Base-by-base conservation (phyloP, 805 yeast genomes). In the Candida silvatica region DNA sequence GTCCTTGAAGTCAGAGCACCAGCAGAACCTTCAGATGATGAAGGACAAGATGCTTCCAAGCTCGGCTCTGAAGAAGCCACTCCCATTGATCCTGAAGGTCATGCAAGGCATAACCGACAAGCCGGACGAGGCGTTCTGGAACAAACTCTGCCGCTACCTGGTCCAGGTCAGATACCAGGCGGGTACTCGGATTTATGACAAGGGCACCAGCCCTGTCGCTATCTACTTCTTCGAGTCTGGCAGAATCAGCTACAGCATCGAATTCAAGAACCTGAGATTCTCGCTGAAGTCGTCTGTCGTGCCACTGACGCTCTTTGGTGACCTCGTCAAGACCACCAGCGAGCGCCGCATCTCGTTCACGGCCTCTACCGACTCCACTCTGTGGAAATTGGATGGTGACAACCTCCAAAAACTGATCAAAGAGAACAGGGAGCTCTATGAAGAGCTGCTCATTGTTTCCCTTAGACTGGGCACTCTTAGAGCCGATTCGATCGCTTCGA, bases 251-350 rank as follows among this genome's bases (percentile, higher is more conserved):
- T 68, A 42, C 64, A 66, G 51, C 52, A 69, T 47, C 38, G 48
- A 36, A 35, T 75, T 53, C 53, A 60, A 54, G 61, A 64, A 62
- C 29, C 41, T 50, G 35, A 45, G 53, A 8, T 49, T 54, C 22
- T 32, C 37, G 11, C 46, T 54, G n/a, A 46, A 47, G 17, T 45
- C 58, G 38, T 43, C 50, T 14, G 74, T 81, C 23, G 66, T 83
- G 35, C 86, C 92, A 4, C 71, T 81, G 39, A 80, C 90, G 0
- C 72, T 83, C 1, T 80, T 80, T 54, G 92, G 94, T 3, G 86
- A 81, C 42, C 46, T 73, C 31, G 61, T 48, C 9, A 45, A 43
- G 19, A 58, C 61, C 2, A 46, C 54, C 17, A 60, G 61, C 37
- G 60, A 72, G 36, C 52, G 66, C 33, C 46, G 55, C 16, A 56